Evolutionary conservation across 2,329 filamentous ascomycete species (phyloP).

Genomic region (Aspergillus neoniger): DNA sequence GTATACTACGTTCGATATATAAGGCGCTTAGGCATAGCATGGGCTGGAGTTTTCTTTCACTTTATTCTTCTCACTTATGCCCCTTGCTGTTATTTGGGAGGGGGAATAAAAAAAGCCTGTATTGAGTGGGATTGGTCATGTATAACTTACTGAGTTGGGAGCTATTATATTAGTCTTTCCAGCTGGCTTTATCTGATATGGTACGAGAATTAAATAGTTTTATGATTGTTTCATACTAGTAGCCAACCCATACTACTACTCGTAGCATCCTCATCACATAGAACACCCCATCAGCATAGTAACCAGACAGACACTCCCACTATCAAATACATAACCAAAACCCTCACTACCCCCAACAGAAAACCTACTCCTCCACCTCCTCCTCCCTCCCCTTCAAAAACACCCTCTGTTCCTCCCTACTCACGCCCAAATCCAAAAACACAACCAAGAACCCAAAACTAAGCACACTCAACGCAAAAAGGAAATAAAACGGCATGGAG

Average conservation of each 20-base stretch:
- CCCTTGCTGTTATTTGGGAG: not conserved
- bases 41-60: slow-evolving; percentile 37
- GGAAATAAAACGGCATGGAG: slow-evolving; percentile 66
- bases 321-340: too few species aligned
- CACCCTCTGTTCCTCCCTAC: slow-evolving; percentile 58
- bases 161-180: not conserved
- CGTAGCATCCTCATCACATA: not conserved
- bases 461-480: slow-evolving; percentile 60
- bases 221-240: not conserved
- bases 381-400: slow-evolving; percentile 49
- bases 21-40: slow-evolving; percentile 43
- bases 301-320: not conserved
- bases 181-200: not conserved
- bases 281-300: not conserved
- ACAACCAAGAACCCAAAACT: slow-evolving; percentile 57
- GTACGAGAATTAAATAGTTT: not conserved
- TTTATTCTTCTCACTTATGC: slow-evolving; percentile 7
- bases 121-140: slow-evolving; percentile 3
- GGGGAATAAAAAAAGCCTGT: not conserved
- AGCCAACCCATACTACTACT: not conserved
- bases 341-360: too few species aligned
- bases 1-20: slow-evolving; percentile 17
- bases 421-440: slow-evolving; percentile 64
- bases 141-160: slow-evolving; percentile 3
- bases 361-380: not conserved